Percentiles rank a stretch among this genome's conserved stretches.
These are phyloP conservation scores for Pyrus betulifolia DNA, from an alignment of 306 rosid species.

Conservation along the genomic window DNA sequence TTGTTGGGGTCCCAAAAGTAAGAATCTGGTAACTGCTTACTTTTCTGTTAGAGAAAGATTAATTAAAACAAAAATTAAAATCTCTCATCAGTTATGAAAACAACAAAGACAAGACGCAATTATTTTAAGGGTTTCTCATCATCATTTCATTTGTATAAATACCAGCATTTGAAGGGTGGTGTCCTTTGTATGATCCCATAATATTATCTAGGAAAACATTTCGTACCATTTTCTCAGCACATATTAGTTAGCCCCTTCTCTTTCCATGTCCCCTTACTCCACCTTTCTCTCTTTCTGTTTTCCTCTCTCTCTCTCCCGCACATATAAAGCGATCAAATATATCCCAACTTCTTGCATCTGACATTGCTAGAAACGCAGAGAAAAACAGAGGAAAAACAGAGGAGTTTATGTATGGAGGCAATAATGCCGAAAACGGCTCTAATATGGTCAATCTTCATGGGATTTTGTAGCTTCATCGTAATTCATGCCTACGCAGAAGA, in stretches of 20 bases:
- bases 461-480: slow-evolving; percentile 13
- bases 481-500: slow-evolving; percentile 17
- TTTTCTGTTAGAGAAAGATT: slow-evolving; percentile 16
- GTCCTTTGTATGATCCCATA: slow-evolving; percentile 33
- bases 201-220: slow-evolving; percentile 15
- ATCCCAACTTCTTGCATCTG: slow-evolving; percentile 16
- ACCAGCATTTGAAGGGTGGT: slow-evolving; percentile 12
- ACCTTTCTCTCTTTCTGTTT: slow-evolving; percentile 4
- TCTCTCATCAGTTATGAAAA: background rate
- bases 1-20: slow-evolving; percentile 32
- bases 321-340: slow-evolving; percentile 10
- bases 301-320: slow-evolving; percentile 3
- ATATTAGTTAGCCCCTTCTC: slow-evolving; percentile 42
- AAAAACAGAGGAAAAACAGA: background rate
- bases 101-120: background rate
- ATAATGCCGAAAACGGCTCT: slow-evolving; percentile 24
- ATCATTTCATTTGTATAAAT: background rate
- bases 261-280: slow-evolving; percentile 31
- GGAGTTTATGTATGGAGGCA: slow-evolving; percentile 13
- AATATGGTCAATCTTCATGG: slow-evolving; percentile 11
- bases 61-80: background rate
- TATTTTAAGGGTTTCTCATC: background rate
- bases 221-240: slow-evolving; percentile 23
- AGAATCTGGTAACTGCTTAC: slow-evolving; percentile 42
- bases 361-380: background rate